phyloP scores from a whole-genome alignment of 1,139 yeast species.

The Zhuliangozyma blackwelliae region DNA sequence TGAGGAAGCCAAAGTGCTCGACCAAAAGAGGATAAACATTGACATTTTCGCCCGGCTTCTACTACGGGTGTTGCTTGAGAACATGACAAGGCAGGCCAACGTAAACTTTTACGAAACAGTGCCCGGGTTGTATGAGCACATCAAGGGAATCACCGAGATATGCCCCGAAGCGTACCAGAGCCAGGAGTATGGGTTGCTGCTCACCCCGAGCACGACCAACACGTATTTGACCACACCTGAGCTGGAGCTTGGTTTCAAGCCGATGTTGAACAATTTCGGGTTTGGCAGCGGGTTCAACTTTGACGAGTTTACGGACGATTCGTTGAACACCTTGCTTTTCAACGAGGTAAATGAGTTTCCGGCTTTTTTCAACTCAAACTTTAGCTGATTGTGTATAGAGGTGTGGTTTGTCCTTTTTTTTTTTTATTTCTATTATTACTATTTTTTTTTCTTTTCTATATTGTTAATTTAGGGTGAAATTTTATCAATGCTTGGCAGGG shows the following conservation, averaged over 20 bases:
- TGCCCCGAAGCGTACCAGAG: constrained; percentile 17
- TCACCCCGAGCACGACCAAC: not conserved
- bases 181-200: too few relatives aligned
- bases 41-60: constrained; percentile 18
- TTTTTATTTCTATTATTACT: too few relatives aligned
- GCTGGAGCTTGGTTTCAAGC: not conserved
- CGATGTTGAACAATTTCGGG: not conserved
- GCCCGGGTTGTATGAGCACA: constrained; percentile 15
- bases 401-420: too few relatives aligned
- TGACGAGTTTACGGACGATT: constrained; percentile 5
- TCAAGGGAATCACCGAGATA: constrained; percentile 12
- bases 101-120: constrained; percentile 11
- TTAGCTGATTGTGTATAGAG: too few relatives aligned
- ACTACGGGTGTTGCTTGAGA: constrained; percentile 16
- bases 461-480: too few relatives aligned
- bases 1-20: constrained; percentile 6
- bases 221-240: constrained; percentile 1
- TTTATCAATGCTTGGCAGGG: too few relatives aligned
- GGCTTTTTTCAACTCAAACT: not conserved
- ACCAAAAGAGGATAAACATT: constrained; percentile 13
- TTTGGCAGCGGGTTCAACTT: constrained; percentile 1
- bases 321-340: constrained; percentile 6
- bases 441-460: too few relatives aligned
- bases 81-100: constrained; percentile 10
- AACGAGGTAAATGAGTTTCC: constrained; percentile 9